These are phyloP conservation scores for Physcia stellaris DNA, from an alignment of 495 filamentous ascomycete genomes.

Conservation along the genomic window DNA sequence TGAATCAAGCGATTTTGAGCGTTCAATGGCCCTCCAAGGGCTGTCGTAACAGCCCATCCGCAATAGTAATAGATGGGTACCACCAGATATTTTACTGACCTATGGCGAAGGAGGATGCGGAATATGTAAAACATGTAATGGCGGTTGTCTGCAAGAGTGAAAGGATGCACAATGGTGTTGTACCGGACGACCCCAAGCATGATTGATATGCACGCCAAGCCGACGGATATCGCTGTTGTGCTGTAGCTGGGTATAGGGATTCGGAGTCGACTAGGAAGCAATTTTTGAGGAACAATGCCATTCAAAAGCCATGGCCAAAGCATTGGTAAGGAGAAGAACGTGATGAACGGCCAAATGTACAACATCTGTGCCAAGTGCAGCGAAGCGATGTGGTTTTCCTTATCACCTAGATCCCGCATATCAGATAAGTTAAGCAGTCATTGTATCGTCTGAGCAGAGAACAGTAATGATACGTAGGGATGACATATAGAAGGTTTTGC, in stretches of 20 bases:
- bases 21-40: constrained; percentile 31
- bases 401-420: constrained; percentile 74
- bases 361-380: constrained; percentile 87
- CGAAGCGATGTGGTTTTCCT: constrained; percentile 81
- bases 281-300: constrained; percentile 21
- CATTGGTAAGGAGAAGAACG: constrained; percentile 80
- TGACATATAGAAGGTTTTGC: too few relatives aligned
- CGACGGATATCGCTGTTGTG: constrained; percentile 25
- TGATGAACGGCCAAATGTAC: constrained; percentile 81
- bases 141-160: constrained; percentile 89
- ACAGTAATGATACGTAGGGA: too few relatives aligned
- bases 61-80: constrained; percentile 47
- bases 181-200: constrained; percentile 49
- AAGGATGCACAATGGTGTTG: constrained; percentile 93
- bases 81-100: constrained; percentile 50
- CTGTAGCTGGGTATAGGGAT: constrained; percentile 16
- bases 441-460: too few relatives aligned
- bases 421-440: too few relatives aligned
- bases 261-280: constrained; percentile 26
- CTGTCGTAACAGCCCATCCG: constrained; percentile 45
- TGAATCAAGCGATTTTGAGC: constrained; percentile 10
- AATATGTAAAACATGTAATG: constrained; percentile 98
- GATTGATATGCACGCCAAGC: constrained; percentile 24
- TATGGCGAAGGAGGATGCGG: constrained; percentile 61
- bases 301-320: constrained; percentile 40